These are phyloP conservation scores for Cercospora zeina DNA, from an alignment of 2,329 filamentous ascomycete species.

Conservation along the genomic window DNA sequence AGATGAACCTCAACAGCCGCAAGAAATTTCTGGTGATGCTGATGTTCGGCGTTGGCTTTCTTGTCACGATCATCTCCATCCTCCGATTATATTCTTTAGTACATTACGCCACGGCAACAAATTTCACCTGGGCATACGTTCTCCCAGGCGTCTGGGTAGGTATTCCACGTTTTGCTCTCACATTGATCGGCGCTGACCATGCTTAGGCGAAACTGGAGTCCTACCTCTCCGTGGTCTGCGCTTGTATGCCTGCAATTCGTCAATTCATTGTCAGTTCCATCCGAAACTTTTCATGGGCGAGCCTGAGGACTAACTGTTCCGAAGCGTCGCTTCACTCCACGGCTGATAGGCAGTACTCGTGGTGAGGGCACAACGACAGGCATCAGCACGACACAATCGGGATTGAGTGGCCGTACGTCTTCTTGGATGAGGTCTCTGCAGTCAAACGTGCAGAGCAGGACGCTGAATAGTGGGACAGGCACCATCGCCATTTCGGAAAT, in stretches of 20 bases:
- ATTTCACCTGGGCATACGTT: constrained; percentile 4
- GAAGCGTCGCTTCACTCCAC: constrained; percentile 20
- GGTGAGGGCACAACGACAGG: constrained; percentile 7
- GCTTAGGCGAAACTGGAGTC: constrained; percentile 19
- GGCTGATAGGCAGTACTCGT: constrained; percentile 17
- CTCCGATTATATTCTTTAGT: not conserved
- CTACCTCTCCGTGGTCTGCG: constrained; percentile 20
- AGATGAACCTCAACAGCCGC: constrained; percentile 9
- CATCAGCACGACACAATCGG: constrained; percentile 12
- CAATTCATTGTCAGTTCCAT: constrained; percentile 15
- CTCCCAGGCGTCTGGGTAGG: constrained; percentile 8
- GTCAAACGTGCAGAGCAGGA: constrained; percentile 4
- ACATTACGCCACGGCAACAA: not conserved
- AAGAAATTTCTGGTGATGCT: constrained; percentile 16
- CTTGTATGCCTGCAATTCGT: constrained; percentile 24
- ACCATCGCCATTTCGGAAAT: constrained; percentile 19
- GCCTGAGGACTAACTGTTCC: not conserved
- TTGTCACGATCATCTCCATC: constrained; percentile 11
- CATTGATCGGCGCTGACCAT: not conserved
- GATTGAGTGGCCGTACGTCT: constrained; percentile 22
- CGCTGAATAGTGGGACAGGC: constrained; percentile 16
- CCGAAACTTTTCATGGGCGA: too few species aligned
- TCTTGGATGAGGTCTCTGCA: constrained; percentile 17
- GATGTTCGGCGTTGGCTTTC: constrained; percentile 14
- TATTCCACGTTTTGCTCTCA: not conserved